Evolutionary conservation across 805 yeast genomes (phyloP).

Genomic region (Lipomyces yamanashiensis): DNA sequence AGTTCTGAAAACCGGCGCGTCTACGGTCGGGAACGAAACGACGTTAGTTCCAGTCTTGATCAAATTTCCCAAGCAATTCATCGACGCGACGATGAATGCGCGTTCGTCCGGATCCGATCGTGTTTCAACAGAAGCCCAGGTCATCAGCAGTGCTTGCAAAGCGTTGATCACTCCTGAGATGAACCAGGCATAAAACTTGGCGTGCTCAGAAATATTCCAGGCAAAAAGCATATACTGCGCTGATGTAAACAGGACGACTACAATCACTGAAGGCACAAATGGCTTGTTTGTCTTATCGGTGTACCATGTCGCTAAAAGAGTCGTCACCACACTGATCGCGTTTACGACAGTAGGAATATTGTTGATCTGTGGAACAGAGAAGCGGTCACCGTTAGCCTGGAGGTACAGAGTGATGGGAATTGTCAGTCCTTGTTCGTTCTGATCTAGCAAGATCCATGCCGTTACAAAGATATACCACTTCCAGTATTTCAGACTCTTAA

Average conservation of each 20-base stretch:
- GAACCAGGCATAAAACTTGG: slow-evolving; percentile 63
- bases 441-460: slow-evolving; percentile 47
- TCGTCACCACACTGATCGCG: slow-evolving; percentile 51
- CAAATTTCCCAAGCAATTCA: slow-evolving; percentile 50
- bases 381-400: slow-evolving; percentile 30
- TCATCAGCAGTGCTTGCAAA: slow-evolving; percentile 27
- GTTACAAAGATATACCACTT: slow-evolving; percentile 45
- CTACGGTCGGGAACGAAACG: slow-evolving; percentile 50
- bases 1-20: slow-evolving; percentile 49
- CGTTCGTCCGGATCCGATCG: slow-evolving; percentile 41
- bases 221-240: slow-evolving; percentile 55
- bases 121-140: slow-evolving; percentile 27
- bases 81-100: slow-evolving; percentile 45
- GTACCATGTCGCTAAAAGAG: slow-evolving; percentile 41
- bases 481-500: slow-evolving; percentile 43
- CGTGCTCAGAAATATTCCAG: slow-evolving; percentile 60
- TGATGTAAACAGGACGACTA: slow-evolving; percentile 39
- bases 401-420: slow-evolving; percentile 23
- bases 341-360: slow-evolving; percentile 51
- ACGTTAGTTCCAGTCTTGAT: slow-evolving; percentile 55
- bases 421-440: slow-evolving; percentile 26
- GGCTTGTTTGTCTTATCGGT: slow-evolving; percentile 37
- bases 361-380: slow-evolving; percentile 47
- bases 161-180: slow-evolving; percentile 18
- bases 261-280: slow-evolving; percentile 47